phyloP scores from a whole-genome alignment of 441 rosid species.

The Dalechampia spathulata region DNA sequence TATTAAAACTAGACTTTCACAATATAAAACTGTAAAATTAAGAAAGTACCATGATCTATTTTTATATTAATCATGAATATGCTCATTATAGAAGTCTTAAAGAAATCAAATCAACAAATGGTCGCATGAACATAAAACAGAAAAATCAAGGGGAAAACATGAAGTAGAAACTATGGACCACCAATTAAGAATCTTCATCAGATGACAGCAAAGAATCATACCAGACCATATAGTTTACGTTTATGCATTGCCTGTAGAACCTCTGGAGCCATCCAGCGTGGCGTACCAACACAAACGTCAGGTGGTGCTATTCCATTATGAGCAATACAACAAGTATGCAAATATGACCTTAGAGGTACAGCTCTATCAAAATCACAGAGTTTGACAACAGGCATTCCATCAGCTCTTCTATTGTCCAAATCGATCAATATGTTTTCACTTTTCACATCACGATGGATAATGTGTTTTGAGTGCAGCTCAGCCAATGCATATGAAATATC shows the following conservation, averaged over 20 bases:
- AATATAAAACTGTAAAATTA: background rate
- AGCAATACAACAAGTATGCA: conserved; percentile 78
- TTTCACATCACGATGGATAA: conserved; percentile 94
- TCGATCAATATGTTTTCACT: conserved; percentile 92
- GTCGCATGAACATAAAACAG: background rate
- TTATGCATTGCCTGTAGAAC: conserved; percentile 74
- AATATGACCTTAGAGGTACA: conserved; percentile 73
- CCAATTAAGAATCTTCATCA: background rate
- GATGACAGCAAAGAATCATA: conserved; percentile 23
- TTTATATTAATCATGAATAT: too few relatives aligned
- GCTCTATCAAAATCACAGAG: conserved; percentile 98
- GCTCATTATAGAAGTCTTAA: background rate
- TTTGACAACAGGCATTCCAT: conserved; percentile 67
- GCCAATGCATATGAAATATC: conserved; percentile 70
- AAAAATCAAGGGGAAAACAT: background rate
- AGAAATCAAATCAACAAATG: background rate
- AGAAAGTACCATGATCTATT: background rate
- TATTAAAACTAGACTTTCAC: background rate
- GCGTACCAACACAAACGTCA: conserved; percentile 87
- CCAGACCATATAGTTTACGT: conserved; percentile 60
- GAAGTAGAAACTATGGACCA: background rate
- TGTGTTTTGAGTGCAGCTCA: conserved; percentile 81
- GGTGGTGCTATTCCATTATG: conserved; percentile 79
- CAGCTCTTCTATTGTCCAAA: conserved; percentile 44
- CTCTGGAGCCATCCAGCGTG: conserved; percentile 99